These are phyloP conservation scores for Jaltomata sinuosa DNA, from an alignment of 257 asterid species.

Conservation along the genomic window DNA sequence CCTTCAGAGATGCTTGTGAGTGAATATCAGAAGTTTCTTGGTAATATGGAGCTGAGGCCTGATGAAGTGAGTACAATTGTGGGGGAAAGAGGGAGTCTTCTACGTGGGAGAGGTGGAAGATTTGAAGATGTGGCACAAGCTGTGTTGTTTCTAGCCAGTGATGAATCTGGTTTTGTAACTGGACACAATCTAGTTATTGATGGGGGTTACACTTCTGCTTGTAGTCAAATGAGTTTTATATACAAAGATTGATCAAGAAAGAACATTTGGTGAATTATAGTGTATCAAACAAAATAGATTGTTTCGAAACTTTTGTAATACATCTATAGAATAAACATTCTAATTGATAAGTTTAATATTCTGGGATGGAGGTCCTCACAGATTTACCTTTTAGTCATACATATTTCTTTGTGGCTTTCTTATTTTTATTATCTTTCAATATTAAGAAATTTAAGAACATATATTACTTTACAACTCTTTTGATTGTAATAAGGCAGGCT, in stretches of 20 bases:
- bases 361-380: neutral
- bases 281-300: neutral
- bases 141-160: neutral
- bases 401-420: no score
- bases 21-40: neutral
- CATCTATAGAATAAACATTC: neutral
- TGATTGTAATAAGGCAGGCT: no score
- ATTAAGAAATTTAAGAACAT: no score
- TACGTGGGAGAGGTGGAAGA: neutral
- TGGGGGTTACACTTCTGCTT: neutral
- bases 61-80: neutral
- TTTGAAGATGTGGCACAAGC: constrained; percentile 1
- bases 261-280: neutral
- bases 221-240: neutral
- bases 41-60: neutral
- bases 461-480: no score
- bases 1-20: neutral
- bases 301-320: neutral
- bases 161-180: neutral
- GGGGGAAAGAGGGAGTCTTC: neutral
- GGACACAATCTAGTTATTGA: neutral
- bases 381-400: neutral
- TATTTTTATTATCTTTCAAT: no score
- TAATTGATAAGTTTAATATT: neutral
- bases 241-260: neutral